Evolutionary conservation across 805 yeast species (phyloP).

Genomic region (Candida sithepensis): DNA sequence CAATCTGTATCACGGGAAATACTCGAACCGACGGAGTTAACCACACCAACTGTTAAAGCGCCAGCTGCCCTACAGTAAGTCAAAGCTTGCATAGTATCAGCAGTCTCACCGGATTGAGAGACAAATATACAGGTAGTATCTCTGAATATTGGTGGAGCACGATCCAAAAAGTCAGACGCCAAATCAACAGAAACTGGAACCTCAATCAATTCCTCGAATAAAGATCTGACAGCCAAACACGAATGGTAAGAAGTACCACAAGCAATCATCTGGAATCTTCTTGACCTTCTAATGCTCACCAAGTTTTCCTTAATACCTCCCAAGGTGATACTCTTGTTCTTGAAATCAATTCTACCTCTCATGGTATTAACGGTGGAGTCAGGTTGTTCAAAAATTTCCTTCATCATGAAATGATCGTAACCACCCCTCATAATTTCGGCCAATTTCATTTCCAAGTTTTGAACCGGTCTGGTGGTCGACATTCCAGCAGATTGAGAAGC

Average conservation of each 20-base stretch:
- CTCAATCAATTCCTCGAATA: slow-evolving; percentile 94
- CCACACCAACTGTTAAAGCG: slow-evolving; percentile 95
- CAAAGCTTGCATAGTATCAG: slow-evolving; percentile 92
- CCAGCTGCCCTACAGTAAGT: slow-evolving; percentile 96
- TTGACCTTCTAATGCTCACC: slow-evolving; percentile 86
- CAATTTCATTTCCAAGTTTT: slow-evolving; percentile 93
- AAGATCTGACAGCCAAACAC: slow-evolving; percentile 93
- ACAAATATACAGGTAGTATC: slow-evolving; percentile 97
- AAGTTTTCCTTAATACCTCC: slow-evolving; percentile 89
- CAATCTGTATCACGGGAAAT: slow-evolving; percentile 97
- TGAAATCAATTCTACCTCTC: slow-evolving; percentile 98
- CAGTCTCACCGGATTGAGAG: slow-evolving; percentile 98
- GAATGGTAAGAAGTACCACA: slow-evolving; percentile 99
- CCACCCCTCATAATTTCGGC: slow-evolving; percentile 98
- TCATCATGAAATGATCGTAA: slow-evolving; percentile 95
- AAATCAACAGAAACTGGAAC: slow-evolving; percentile 90
- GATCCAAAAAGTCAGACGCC: slow-evolving; percentile 92
- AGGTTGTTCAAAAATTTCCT: slow-evolving; percentile 98
- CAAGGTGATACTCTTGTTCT: slow-evolving; percentile 65
- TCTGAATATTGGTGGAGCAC: slow-evolving; percentile 95
- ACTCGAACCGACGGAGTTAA: slow-evolving; percentile 94
- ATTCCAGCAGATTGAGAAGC: slow-evolving; percentile 84
- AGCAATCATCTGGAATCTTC: slow-evolving; percentile 96
- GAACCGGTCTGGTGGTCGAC: slow-evolving; percentile 93
- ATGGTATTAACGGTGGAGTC: slow-evolving; percentile 97